Evolutionary conservation across 2,329 filamentous ascomycete species (phyloP).

Genomic region (Magnaporthiopsis rhizophila): DNA sequence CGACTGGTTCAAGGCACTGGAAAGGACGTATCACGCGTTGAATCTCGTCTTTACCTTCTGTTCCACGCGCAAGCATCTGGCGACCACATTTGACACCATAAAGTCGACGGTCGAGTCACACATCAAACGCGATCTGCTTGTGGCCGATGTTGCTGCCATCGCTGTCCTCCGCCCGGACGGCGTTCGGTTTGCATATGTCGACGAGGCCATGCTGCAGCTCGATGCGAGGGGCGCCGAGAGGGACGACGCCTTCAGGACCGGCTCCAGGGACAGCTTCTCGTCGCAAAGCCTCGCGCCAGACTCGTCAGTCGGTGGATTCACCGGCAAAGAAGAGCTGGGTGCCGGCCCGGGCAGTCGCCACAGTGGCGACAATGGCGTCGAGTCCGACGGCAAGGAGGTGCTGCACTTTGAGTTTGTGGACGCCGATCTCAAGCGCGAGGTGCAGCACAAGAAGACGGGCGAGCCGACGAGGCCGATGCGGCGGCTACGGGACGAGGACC

Average conservation of each 20-base stretch:
- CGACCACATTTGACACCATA: constrained; percentile 86
- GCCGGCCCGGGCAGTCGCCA: constrained; percentile 14
- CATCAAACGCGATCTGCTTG: constrained; percentile 58
- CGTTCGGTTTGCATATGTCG: constrained; percentile 78
- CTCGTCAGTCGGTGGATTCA: constrained; percentile 48
- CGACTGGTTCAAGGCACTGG: constrained; percentile 60
- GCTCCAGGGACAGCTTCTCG: constrained; percentile 41
- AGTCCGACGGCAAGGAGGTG: constrained; percentile 51
- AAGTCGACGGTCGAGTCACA: constrained; percentile 78
- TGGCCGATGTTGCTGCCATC: constrained; percentile 78
- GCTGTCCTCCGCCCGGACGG: constrained; percentile 68
- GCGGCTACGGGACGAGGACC: constrained; percentile 64
- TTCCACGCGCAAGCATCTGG: constrained; percentile 83
- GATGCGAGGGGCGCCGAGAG: constrained; percentile 62
- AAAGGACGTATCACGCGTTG: constrained; percentile 72
- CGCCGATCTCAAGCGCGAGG: constrained; percentile 78
- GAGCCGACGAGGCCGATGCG: constrained; percentile 60
- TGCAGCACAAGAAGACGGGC: constrained; percentile 63
- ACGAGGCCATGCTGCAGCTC: constrained; percentile 74
- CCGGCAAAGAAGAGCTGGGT: constrained; percentile 37
- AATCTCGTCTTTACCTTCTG: constrained; percentile 95
- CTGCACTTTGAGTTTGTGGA: constrained; percentile 90
- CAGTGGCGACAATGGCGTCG: constrained; percentile 15
- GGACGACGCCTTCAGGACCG: constrained; percentile 56
- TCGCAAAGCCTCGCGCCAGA: constrained; percentile 43